phyloP scores from a whole-genome alignment of 495 filamentous ascomycete genomes.

The Choiromyces venosus region DNA sequence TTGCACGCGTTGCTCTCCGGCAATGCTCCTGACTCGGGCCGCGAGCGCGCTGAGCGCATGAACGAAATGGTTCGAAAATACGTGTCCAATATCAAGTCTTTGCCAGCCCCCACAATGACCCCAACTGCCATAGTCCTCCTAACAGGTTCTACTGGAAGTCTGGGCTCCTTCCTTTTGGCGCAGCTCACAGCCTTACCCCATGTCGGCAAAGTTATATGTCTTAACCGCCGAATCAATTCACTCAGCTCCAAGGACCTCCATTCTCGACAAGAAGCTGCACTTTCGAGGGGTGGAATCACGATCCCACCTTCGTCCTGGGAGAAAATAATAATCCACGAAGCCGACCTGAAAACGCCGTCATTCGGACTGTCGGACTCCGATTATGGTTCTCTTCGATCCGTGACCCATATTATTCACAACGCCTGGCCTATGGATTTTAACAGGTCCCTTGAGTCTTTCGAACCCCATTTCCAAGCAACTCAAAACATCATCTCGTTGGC shows the following conservation, averaged over 20 bases:
- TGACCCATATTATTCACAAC: constrained; percentile 56
- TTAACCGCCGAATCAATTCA: constrained; percentile 46
- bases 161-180: constrained; percentile 54
- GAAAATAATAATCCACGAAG: constrained; percentile 49
- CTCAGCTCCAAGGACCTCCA: constrained; percentile 16
- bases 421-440: constrained; percentile 56
- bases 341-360: constrained; percentile 46
- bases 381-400: constrained; percentile 44
- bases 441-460: constrained; percentile 47
- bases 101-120: background rate
- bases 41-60: constrained; percentile 26
- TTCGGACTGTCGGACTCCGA: constrained; percentile 48
- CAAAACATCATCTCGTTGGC: constrained; percentile 54
- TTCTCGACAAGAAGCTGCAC: constrained; percentile 25
- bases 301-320: constrained; percentile 41
- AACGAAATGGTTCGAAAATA: constrained; percentile 33
- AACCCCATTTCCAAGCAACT: constrained; percentile 48
- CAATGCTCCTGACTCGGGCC: background rate
- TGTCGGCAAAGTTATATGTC: constrained; percentile 51
- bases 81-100: constrained; percentile 18
- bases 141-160: constrained; percentile 56
- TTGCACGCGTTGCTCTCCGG: constrained; percentile 19
- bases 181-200: constrained; percentile 49
- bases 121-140: constrained; percentile 45
- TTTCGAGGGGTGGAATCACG: constrained; percentile 24